Percentiles rank a stretch among this genome's conserved stretches.
phyloP scores from a whole-genome alignment of 768 basidiomycete species.

The Lyophyllum decastes region DNA sequence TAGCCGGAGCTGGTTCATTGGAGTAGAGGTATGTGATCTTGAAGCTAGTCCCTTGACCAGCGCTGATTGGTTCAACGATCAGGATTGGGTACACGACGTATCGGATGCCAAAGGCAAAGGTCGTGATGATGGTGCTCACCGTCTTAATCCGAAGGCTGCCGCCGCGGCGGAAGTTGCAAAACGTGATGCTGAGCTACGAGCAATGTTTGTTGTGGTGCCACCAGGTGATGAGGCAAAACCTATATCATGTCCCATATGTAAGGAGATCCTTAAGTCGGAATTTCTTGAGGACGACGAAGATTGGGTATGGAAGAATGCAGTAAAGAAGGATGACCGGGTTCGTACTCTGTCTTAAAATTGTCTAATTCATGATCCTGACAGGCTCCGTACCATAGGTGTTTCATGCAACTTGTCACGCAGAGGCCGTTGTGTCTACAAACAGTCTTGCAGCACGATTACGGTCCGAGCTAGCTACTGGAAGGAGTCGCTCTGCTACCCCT shows the following conservation, averaged over 20 bases:
- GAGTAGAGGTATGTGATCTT: constrained; percentile 64
- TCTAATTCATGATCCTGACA: background rate
- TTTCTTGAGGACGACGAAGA: constrained; percentile 96
- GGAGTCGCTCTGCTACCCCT: constrained; percentile 80
- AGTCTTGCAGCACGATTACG: constrained; percentile 70
- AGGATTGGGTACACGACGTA: constrained; percentile 90
- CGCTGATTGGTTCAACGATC: constrained; percentile 13
- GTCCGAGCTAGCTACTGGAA: constrained; percentile 56
- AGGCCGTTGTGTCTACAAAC: constrained; percentile 65
- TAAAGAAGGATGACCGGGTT: constrained; percentile 82
- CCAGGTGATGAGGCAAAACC: constrained; percentile 82
- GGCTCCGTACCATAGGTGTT: constrained; percentile 61
- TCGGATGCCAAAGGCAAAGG: constrained; percentile 71
- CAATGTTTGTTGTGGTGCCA: constrained; percentile 87
- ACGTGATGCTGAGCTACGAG: constrained; percentile 73
- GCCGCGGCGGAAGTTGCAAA: constrained; percentile 68
- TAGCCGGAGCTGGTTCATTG: constrained; percentile 87
- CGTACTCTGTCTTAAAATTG: constrained; percentile 22
- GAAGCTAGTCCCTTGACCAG: background rate
- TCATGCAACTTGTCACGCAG: constrained; percentile 93
- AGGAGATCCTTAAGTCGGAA: constrained; percentile 88
- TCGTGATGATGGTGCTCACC: constrained; percentile 52
- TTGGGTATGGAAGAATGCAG: constrained; percentile 96
- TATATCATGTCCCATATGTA: constrained; percentile 93
- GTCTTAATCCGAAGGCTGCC: constrained; percentile 55